Evolutionary conservation across 495 filamentous ascomycete genomes (phyloP), one percentile per base, ranked within the genome.

Genomic region (Aspergillus saccharolyticus): DNA sequence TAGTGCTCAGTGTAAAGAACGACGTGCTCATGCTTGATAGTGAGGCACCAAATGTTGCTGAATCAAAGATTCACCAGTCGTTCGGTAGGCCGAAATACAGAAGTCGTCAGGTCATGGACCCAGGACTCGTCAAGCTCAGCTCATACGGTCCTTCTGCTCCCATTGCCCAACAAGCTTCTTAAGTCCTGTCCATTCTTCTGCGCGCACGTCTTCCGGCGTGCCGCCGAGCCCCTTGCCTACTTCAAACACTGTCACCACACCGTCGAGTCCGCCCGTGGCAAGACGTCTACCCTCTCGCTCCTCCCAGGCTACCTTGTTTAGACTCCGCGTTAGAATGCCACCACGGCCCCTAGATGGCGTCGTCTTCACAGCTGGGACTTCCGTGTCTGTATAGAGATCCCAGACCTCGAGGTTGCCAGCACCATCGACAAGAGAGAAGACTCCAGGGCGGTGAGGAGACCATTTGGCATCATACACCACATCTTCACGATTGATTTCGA

Each of bases 221-320:
- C 91, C 91, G 22, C 89, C 86, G 18, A 96, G 70, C 52, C 91
- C 91, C 47, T 81, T 82, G 16, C 90, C 95, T 17, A 97, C 91
- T 74, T 99, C 94, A 69, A 97, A 97, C 17, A 99, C 84, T 0
- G 87, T 96, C 16, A 96, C 82, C 2, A 88, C 84, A 1, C 94
- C 92, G 66, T 96, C 91, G 50, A 97, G 80, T 0, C 94, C 94
- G 22, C 94, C 94, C 17, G 89, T 90, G 1, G 90, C 94, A 30
- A 97, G 69, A 53, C 88, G 78, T 73, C 87, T 87, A 22, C 95
- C 95, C 71, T 96, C 91, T 52, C 83, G 83, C 61, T 83, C 80
- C 72, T 99, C 94, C 94, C 94, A 99, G 20, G 89, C 90, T 43
- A 96, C 75, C 70, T 90, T 93, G 68, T 97, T 97, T 60, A 99